These are phyloP conservation scores for Rhodofomes roseus DNA, from an alignment of 1,284 basidiomycete species.

Conservation along the genomic window DNA sequence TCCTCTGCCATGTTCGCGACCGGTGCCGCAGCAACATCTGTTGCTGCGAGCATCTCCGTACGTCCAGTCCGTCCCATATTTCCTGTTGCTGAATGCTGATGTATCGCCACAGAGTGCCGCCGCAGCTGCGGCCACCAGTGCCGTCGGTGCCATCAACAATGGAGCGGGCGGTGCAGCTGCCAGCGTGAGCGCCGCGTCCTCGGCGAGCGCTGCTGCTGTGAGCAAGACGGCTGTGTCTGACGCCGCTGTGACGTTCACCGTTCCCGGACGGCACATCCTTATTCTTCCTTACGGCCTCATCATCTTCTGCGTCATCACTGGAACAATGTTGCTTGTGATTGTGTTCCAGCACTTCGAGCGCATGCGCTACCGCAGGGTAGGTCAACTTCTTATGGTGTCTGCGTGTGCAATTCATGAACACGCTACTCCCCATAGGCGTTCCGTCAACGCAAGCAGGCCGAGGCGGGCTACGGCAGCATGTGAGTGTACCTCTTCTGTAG, in stretches of 20 bases:
- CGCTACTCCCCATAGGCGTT: constrained; percentile 49
- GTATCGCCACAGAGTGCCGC: constrained; percentile 23
- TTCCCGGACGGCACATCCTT: constrained; percentile 69
- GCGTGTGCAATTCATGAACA: background rate
- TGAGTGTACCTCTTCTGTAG: constrained; percentile 26
- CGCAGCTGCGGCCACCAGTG: constrained; percentile 30
- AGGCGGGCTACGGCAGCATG: constrained; percentile 68
- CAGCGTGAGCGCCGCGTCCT: background rate
- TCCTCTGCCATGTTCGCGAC: background rate
- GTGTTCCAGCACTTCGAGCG: constrained; percentile 79
- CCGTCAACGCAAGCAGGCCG: constrained; percentile 69
- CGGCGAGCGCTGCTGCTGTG: constrained; percentile 13
- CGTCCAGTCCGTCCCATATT: constrained; percentile 9
- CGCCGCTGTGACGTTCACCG: constrained; percentile 45
- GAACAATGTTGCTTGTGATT: constrained; percentile 75
- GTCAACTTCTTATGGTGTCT: constrained; percentile 16
- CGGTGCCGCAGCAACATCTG: constrained; percentile 5
- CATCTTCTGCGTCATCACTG: constrained; percentile 77
- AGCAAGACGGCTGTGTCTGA: constrained; percentile 33
- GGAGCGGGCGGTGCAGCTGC: constrained; percentile 3
- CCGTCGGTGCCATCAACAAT: constrained; percentile 6
- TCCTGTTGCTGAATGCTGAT: background rate
- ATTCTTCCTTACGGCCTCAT: constrained; percentile 80
- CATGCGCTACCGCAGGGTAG: constrained; percentile 75
- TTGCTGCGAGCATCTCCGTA: constrained; percentile 5